Percentiles rank a stretch among this genome's conserved stretches.
Evolutionary conservation across 441 rosid species (phyloP).

Genomic region (Eutrema salsugineum): DNA sequence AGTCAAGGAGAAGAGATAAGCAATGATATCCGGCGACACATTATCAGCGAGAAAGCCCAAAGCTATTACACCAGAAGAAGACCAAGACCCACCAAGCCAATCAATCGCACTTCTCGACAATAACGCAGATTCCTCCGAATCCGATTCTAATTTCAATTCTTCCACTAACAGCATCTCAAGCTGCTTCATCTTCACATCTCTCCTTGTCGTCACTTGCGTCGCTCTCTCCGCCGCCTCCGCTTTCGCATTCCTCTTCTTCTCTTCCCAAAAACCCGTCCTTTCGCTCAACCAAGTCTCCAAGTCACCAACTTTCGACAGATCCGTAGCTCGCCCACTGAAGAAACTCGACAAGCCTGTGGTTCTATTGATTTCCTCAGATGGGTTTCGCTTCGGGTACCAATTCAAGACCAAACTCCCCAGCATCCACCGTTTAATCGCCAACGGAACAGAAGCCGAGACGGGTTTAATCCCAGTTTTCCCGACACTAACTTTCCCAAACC

Average conservation of each 20-base stretch:
- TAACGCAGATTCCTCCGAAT: background rate
- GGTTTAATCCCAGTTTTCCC: constrained; percentile 94
- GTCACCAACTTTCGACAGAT: constrained; percentile 17
- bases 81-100: constrained; percentile 23
- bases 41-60: constrained; percentile 6
- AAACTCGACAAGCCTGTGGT: constrained; percentile 67
- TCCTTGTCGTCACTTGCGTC: constrained; percentile 50
- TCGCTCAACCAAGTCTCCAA: constrained; percentile 13
- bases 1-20: background rate
- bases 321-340: constrained; percentile 50
- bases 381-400: constrained; percentile 96
- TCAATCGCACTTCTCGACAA: constrained; percentile 29
- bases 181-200: constrained; percentile 49
- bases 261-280: constrained; percentile 22
- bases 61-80: background rate
- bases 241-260: constrained; percentile 75
- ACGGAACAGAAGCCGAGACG: constrained; percentile 85
- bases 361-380: constrained; percentile 80
- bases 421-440: constrained; percentile 64
- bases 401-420: constrained; percentile 68
- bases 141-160: constrained; percentile 1
- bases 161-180: constrained; percentile 61
- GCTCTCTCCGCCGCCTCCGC: constrained; percentile 69
- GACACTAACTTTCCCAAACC: constrained; percentile 87
- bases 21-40: constrained; percentile 22